Percentiles rank a stretch among this genome's conserved stretches.
Evolutionary conservation across 1,139 yeast species (phyloP).

Genomic region (Candida gigantensis): DNA sequence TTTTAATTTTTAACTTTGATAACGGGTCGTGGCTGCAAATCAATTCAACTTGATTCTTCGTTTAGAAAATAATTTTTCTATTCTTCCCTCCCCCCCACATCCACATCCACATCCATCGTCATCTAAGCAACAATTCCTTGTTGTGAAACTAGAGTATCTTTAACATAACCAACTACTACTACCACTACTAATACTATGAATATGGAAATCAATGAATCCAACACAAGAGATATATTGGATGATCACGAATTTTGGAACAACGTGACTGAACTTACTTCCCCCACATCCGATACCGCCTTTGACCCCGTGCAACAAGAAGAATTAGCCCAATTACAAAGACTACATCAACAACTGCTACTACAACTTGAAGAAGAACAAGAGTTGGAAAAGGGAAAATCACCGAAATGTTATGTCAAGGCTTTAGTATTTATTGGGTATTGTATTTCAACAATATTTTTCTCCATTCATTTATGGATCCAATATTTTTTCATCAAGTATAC

Average conservation of each 20-base stretch:
- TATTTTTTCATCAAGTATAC: slow-evolving; percentile 12
- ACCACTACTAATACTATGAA: not conserved
- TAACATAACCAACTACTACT: no score
- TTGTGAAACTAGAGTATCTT: no score
- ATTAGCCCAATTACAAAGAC: slow-evolving; percentile 4
- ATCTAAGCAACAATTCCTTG: no score
- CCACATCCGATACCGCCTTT: slow-evolving; percentile 2
- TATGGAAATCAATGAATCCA: not conserved
- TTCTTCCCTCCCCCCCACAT: not conserved
- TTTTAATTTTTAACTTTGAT: not conserved
- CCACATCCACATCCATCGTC: no score
- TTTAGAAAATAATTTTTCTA: not conserved
- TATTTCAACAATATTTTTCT: slow-evolving; percentile 13
- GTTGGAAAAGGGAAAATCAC: not conserved
- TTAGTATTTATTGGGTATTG: slow-evolving; percentile 14
- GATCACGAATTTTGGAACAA: slow-evolving; percentile 5
- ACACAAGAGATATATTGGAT: slow-evolving; percentile 1
- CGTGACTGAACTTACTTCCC: not conserved
- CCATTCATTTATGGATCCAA: slow-evolving; percentile 12
- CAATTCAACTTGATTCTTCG: slow-evolving; percentile 4
- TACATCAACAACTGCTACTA: slow-evolving; percentile 1
- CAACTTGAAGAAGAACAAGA: not conserved
- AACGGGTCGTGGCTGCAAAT: not conserved
- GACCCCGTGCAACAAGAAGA: slow-evolving; percentile 7
- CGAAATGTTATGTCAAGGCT: slow-evolving; percentile 7